phyloP scores from a whole-genome alignment of 768 basidiomycete genomes.

The Asterophora parasitica region DNA sequence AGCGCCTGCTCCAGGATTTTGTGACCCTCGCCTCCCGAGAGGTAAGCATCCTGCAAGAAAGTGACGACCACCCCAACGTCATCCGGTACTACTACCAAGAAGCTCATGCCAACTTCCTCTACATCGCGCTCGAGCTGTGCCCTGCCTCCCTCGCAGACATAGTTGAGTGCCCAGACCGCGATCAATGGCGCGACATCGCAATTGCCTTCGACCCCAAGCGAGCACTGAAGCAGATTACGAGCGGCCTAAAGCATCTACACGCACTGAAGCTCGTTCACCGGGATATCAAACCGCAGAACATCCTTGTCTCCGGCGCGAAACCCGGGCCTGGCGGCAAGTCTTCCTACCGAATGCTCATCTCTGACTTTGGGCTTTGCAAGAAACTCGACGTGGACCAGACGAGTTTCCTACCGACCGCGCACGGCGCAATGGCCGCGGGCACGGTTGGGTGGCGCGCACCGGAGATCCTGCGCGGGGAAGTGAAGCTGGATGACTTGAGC shows the following conservation, averaged over 20 bases:
- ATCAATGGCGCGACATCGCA: constrained; percentile 71
- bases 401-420: constrained; percentile 88
- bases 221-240: constrained; percentile 81
- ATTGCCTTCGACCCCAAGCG: constrained; percentile 81
- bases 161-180: constrained; percentile 69
- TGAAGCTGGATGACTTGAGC: constrained; percentile 78
- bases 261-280: constrained; percentile 95
- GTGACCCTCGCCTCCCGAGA: constrained; percentile 92
- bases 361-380: constrained; percentile 96
- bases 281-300: constrained; percentile 98
- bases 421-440: constrained; percentile 86
- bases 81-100: constrained; percentile 99
- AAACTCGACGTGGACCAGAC: constrained; percentile 95
- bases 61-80: constrained; percentile 98
- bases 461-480: constrained; percentile 91
- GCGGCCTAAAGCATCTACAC: constrained; percentile 87
- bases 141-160: constrained; percentile 87
- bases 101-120: constrained; percentile 87
- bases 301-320: constrained; percentile 76
- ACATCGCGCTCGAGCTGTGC: constrained; percentile 95
- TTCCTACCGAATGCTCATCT: constrained; percentile 83
- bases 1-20: constrained; percentile 92
- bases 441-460: constrained; percentile 98
- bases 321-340: constrained; percentile 34
- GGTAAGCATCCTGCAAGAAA: constrained; percentile 91